Evolutionary conservation across 169 alveolate genomes (phyloP).

Genomic region (Plasmodium falciparum): DNA sequence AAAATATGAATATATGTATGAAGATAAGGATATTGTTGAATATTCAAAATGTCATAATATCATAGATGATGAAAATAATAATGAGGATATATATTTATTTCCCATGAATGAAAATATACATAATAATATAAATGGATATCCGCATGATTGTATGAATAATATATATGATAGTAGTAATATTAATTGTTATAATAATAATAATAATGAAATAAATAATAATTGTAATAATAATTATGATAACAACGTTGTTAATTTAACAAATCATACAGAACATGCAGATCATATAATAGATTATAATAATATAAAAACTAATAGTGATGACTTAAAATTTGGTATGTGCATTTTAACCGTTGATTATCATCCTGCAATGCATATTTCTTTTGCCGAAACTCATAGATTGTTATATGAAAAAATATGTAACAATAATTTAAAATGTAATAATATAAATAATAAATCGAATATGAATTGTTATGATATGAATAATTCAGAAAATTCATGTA

Average conservation of each 20-base stretch:
- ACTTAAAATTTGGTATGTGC: conserved; percentile 11
- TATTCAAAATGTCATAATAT: conserved; percentile 40
- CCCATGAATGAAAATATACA: conserved; percentile 8
- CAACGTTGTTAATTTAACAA: neutral
- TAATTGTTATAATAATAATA: neutral
- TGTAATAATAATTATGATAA: neutral
- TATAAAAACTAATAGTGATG: neutral
- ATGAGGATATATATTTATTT: conserved; percentile 41
- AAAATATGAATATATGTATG: neutral
- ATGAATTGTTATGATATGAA: neutral
- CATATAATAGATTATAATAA: neutral
- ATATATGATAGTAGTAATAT: neutral
- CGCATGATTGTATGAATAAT: neutral
- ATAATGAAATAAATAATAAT: neutral
- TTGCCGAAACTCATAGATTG: conserved; percentile 59
- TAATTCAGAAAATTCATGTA: neutral
- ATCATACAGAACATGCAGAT: neutral
- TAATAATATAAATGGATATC: neutral
- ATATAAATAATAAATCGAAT: neutral
- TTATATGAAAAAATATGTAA: conserved; percentile 27
- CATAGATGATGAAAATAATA: conserved; percentile 32
- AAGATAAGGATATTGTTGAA: conserved; percentile 29
- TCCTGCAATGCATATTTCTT: conserved; percentile 51
- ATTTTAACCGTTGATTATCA: conserved; percentile 64
- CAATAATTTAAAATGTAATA: conserved; percentile 1